Evolutionary conservation across 2,329 filamentous ascomycete species (phyloP), one percentile per base, ranked within the genome.

Genomic region (Drechslera avenae): DNA sequence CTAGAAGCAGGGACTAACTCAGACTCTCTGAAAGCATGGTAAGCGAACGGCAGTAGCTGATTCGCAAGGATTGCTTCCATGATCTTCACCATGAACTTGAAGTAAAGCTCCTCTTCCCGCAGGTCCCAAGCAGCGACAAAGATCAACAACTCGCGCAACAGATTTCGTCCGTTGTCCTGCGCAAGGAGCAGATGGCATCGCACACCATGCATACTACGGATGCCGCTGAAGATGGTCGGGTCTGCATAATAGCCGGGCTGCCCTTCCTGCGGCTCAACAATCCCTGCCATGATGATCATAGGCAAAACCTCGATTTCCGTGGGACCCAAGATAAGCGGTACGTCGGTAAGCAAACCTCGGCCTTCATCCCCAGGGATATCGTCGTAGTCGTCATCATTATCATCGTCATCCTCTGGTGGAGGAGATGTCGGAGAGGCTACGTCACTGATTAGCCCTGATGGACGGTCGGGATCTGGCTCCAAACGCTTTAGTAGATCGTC

Each of bases 121-220:
- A 97, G 86, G 68, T 97, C 93, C 93, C 93, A 97, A 7, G 96
- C 92, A 4, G 93, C 93, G 56, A 97, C 96, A 71, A 97, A 97
- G 51, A 97, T 95, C 35, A 97, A 80, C 66, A 97, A 84, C 72
- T 97, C 93, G 48, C 93, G 83, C 1, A 97, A 79, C 3, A 97
- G 79, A 67, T 95, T 96, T 61, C 92, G 87, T 3, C 93, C 93
- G 56, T 91, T 95, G 67, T 96, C 91, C 53, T 96, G 85, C 0
- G 91, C 91, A 34, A 97, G 79, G 41, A 97, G 84, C 67, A 97
- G 89, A 67, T 95, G 89, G 66, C 92, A 97, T 17, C 93, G 82
- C 1, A 93, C 90, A 55, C 91, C 90, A 73, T 97, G 91, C 75
- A 96, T 86, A 67, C 93, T 96, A 68, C 91, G 77, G 3, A 81